These are phyloP conservation scores for Lachnellula arida DNA, from an alignment of 2,329 filamentous ascomycete genomes.

Conservation along the genomic window DNA sequence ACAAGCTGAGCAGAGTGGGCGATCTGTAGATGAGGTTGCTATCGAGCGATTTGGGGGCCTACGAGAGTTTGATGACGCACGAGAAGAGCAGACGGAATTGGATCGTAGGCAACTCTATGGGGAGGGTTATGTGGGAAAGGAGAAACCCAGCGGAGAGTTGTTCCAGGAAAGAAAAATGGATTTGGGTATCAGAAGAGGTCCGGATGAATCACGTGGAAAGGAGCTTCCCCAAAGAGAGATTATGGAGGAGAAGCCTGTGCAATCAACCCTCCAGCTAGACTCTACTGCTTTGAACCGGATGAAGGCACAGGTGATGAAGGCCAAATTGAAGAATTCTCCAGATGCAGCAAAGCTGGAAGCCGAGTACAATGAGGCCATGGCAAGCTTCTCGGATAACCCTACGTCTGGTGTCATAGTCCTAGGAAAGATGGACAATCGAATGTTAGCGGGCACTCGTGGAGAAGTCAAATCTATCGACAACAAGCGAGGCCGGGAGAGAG, in stretches of 20 bases:
- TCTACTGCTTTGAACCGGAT: conserved; percentile 81
- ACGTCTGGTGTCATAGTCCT: conserved; percentile 72
- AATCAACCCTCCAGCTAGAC: conserved; percentile 55
- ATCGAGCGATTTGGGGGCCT: conserved; percentile 76
- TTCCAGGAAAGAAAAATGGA: conserved; percentile 70
- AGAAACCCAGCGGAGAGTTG: conserved; percentile 83
- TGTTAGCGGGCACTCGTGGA: conserved; percentile 67
- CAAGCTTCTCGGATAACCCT: conserved; percentile 51
- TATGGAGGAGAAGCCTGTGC: conserved; percentile 49
- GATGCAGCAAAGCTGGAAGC: conserved; percentile 73
- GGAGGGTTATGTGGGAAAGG: conserved; percentile 74
- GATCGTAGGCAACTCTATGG: conserved; percentile 81
- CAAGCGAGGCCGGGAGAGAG: conserved; percentile 78
- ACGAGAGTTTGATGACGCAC: conserved; percentile 82
- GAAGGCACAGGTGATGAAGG: conserved; percentile 93
- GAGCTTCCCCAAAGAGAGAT: conserved; percentile 49
- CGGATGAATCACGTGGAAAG: conserved; percentile 32
- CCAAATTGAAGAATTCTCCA: conserved; percentile 74
- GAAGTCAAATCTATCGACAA: conserved; percentile 77
- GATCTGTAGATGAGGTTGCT: conserved; percentile 76
- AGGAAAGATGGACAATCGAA: conserved; percentile 81
- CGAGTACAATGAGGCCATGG: conserved; percentile 74
- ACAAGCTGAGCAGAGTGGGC: conserved; percentile 67
- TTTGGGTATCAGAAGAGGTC: conserved; percentile 43
- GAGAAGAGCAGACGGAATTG: conserved; percentile 88